Conservation (phyloP, 257 asterid species). For the Scutellaria baicalensis region DNA sequence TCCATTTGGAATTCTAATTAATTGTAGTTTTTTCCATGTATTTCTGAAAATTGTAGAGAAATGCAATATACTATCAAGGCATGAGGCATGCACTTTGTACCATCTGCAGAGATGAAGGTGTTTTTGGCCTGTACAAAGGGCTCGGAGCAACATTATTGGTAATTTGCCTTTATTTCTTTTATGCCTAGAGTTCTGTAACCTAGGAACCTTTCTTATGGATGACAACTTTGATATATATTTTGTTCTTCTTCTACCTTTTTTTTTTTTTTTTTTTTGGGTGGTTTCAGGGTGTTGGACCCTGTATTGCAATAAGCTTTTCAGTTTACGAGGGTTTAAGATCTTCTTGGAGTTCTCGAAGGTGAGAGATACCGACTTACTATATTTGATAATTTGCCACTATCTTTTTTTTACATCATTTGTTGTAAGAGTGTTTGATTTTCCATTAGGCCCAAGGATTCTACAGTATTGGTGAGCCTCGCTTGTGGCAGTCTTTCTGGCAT, state of each 20-base stretch:
- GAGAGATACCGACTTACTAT: neutral
- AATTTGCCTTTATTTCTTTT: neutral
- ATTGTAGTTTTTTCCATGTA: neutral
- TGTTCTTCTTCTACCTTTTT: neutral
- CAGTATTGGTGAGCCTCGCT: conserved; percentile 66
- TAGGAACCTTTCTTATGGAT: neutral
- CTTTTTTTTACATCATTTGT: neutral
- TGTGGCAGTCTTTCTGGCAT: conserved; percentile 96
- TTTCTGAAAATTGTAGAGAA: conserved; percentile 46
- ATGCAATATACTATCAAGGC: conserved; percentile 71
- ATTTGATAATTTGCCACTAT: neutral
- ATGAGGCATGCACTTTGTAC: conserved; percentile 68
- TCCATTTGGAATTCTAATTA: neutral
- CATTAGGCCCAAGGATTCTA: conserved; percentile 71
- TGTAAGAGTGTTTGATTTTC: neutral
- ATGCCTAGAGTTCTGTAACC: neutral
- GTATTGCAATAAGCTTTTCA: conserved; percentile 88
- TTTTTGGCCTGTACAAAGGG: conserved; percentile 86
- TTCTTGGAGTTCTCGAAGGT: conserved; percentile 59
- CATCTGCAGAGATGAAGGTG: conserved; percentile 90
- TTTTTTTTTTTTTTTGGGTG: neutral
- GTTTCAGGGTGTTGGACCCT: conserved; percentile 92
- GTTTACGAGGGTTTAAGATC: conserved; percentile 78
- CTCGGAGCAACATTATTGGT: conserved; percentile 94
- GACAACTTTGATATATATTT: neutral